Conservation (phyloP, 1,284 basidiomycete species). For the Thecaphora frezii region DNA sequence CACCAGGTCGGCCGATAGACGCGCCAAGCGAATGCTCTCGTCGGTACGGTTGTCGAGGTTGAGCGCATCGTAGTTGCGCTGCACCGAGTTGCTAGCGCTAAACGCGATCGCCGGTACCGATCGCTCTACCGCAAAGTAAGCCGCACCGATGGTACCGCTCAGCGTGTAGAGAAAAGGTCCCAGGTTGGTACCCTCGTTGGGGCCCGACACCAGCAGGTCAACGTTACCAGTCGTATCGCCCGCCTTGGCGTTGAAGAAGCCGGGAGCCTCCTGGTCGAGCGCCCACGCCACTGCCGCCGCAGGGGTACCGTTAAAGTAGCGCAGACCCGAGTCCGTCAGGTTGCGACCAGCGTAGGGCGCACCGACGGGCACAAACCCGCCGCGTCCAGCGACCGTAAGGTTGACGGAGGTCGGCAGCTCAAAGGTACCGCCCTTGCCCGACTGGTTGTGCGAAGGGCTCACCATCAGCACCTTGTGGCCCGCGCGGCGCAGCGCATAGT, state of each 20-base stretch:
- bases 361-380: slow-evolving; percentile 26
- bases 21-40: slow-evolving; percentile 36
- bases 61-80: slow-evolving; percentile 29
- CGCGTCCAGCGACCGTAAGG: slow-evolving; percentile 34
- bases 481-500: slow-evolving; percentile 44
- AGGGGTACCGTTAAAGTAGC: slow-evolving; percentile 47
- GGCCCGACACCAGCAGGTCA: slow-evolving; percentile 32
- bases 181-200: slow-evolving; percentile 41
- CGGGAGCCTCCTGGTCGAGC: slow-evolving; percentile 32
- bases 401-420: slow-evolving; percentile 40
- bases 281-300: slow-evolving; percentile 35
- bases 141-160: slow-evolving; percentile 48
- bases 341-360: slow-evolving; percentile 31
- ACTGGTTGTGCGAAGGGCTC: slow-evolving; percentile 41
- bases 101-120: slow-evolving; percentile 47
- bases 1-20: slow-evolving; percentile 46
- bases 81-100: slow-evolving; percentile 27
- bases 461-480: slow-evolving; percentile 48
- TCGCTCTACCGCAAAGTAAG: slow-evolving; percentile 38
- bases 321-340: slow-evolving; percentile 24
- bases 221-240: slow-evolving; percentile 16
- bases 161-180: slow-evolving; percentile 47
- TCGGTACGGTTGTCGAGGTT: slow-evolving; percentile 35
- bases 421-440: slow-evolving; percentile 49
- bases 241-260: slow-evolving; percentile 27